A percentile compares a stretch with the other conserved stretches of the same genome.
phyloP scores from a whole-genome alignment of 176 grass and related monocot species.

The Hyparrhenia diplandra region DNA sequence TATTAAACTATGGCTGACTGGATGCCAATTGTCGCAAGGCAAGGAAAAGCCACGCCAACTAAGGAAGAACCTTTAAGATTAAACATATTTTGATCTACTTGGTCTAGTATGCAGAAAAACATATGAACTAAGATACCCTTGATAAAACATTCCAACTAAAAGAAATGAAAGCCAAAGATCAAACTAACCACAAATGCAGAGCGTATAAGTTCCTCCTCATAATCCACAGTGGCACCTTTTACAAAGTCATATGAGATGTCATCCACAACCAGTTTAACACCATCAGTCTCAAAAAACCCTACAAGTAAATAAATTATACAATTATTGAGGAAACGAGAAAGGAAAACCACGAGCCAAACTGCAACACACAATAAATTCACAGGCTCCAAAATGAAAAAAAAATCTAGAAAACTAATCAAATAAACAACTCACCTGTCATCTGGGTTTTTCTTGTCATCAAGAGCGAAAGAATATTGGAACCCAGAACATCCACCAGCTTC shows the following conservation, averaged over 20 bases:
- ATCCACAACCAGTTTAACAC: constrained; percentile 80
- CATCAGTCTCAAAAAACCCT: constrained; percentile 88
- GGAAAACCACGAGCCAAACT: neutral
- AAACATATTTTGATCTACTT: neutral
- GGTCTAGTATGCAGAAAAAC: neutral
- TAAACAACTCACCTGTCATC: constrained; percentile 30
- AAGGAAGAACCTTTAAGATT: neutral
- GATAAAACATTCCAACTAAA: neutral
- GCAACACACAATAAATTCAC: neutral
- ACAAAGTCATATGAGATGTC: constrained; percentile 88
- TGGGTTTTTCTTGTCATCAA: constrained; percentile 57
- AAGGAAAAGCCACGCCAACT: neutral
- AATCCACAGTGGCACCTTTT: constrained; percentile 87
- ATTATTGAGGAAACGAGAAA: neutral
- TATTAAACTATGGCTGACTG: neutral
- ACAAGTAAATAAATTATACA: constrained; percentile 2
- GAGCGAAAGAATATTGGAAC: constrained; percentile 79
- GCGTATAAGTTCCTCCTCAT: constrained; percentile 79
- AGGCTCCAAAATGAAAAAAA: neutral
- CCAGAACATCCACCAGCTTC: constrained; percentile 94
- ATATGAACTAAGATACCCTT: neutral
- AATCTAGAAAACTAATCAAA: neutral
- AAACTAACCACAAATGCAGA: constrained; percentile 77
- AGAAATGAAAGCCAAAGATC: neutral
- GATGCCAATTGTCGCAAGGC: neutral